phyloP scores from a whole-genome alignment of 106 monocot species.

The Allium fistulosum region DNA sequence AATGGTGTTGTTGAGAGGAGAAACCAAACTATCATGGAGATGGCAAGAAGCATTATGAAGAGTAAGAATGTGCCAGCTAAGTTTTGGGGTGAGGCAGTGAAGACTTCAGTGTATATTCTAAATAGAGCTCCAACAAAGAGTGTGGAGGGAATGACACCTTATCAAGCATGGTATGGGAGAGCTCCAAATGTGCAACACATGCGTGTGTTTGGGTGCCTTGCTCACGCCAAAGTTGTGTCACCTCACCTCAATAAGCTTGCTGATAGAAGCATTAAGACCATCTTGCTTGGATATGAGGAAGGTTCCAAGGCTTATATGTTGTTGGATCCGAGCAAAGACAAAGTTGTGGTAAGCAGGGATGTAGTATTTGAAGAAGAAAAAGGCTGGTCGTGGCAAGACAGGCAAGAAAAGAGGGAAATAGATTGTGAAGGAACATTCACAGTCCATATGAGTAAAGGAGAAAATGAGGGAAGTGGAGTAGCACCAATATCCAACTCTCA shows the following conservation, averaged over 20 bases:
- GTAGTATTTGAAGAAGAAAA: not conserved
- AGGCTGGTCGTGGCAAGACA: not conserved
- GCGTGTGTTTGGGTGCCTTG: constrained; percentile 18
- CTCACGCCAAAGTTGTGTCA: not conserved
- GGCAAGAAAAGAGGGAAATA: no score
- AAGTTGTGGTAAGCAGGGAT: constrained; percentile 1
- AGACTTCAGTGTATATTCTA: constrained; percentile 6
- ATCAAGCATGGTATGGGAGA: not conserved
- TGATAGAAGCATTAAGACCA: not conserved
- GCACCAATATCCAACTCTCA: no score
- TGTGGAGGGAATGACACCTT: not conserved
- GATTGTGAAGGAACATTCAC: not conserved
- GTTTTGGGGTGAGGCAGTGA: constrained; percentile 26
- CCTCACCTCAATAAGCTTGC: not conserved
- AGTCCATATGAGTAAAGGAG: not conserved
- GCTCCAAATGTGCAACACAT: constrained; percentile 13
- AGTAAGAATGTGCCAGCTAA: constrained; percentile 1
- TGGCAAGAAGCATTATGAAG: constrained; percentile 18
- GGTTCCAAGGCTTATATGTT: not conserved
- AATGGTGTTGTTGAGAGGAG: not conserved
- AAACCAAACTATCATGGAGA: constrained; percentile 12
- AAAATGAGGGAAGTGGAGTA: no score
- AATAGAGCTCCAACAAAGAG: constrained; percentile 13
- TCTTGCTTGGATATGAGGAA: not conserved
- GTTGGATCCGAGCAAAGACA: not conserved